Evolutionary conservation across 371 early-diverging fungal species (phyloP).

Genomic region (Rhizopus delemar): DNA sequence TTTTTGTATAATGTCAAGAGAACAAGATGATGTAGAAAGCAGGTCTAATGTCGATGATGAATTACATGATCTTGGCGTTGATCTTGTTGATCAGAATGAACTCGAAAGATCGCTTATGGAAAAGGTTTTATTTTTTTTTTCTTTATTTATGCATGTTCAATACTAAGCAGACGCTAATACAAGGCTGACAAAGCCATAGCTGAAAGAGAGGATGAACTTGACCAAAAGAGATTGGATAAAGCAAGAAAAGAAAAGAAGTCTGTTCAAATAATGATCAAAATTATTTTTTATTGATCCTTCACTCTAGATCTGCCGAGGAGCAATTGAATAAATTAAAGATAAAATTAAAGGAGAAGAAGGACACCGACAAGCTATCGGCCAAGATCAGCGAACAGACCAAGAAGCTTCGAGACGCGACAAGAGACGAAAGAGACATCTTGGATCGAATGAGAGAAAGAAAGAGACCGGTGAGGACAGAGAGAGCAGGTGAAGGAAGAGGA

Average conservation of each 20-base stretch:
- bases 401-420: slow-evolving; percentile 36
- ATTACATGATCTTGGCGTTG: slow-evolving; percentile 50
- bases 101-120: slow-evolving; percentile 68
- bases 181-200: slow-evolving; percentile 63
- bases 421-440: slow-evolving; percentile 52
- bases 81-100: slow-evolving; percentile 61
- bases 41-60: slow-evolving; percentile 4
- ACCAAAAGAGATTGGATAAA: slow-evolving; percentile 56
- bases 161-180: slow-evolving; percentile 1
- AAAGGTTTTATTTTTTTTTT: slow-evolving; percentile 40
- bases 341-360: slow-evolving; percentile 37
- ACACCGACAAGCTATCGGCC: slow-evolving; percentile 24
- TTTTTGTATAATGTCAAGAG: neutral
- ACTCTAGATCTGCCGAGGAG: slow-evolving; percentile 29
- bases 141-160: neutral
- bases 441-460: slow-evolving; percentile 42
- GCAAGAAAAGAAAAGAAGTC: slow-evolving; percentile 46
- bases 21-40: neutral
- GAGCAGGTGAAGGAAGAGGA: slow-evolving; percentile 9
- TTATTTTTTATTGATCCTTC: slow-evolving; percentile 6
- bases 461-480: slow-evolving; percentile 9
- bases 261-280: neutral
- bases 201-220: slow-evolving; percentile 59
- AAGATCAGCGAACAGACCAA: slow-evolving; percentile 42
- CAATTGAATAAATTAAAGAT: slow-evolving; percentile 38